Evolutionary conservation across 2,329 filamentous ascomycete species (phyloP), one percentile per base, ranked within the genome.

Genomic region (Trichoderma sp.): DNA sequence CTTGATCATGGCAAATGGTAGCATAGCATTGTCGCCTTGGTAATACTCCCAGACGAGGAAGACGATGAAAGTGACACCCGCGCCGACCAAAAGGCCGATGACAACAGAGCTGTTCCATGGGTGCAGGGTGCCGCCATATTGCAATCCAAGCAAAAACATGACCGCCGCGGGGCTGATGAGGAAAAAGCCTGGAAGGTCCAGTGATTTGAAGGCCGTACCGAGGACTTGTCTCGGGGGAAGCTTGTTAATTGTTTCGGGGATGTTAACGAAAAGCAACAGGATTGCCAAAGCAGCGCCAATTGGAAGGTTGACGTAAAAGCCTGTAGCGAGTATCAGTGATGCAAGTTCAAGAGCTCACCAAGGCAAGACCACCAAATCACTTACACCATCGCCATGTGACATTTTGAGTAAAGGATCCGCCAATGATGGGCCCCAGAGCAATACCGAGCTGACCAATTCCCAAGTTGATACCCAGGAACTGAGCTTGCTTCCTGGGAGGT

Each of bases 11-110:
- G 83, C 82, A 4, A 81, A 82, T 9, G 86, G 85, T 12, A 87
- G 77, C 1, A 84, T 87, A 4, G 84, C 85, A 12, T 79, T 77
- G 6, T 86, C 83, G 27, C 79, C 77, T 18, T 81, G 79, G 75
- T 77, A 80, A 75, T 81, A 74, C 78, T 86, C 83, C 76, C 85
- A 87, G 63, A 87, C 78, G 12, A 87, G 83, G 6, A 83, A 76
- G 1, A 77, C 69, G 72, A 80, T 64, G 64, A 81, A 77, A 2
- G 80, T 53, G 9, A 77, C 18, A 12, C 12, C 45, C 11, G 29
- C 45, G n/a, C 67, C 67, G 12, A 62, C 50, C 24, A 56, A 35
- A 18, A 71, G 67, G 14, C 53, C 53, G n/a, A 71, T 62, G 29
- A 64, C 62, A 64, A 64, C 18, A 16, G 31, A 21, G 33, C 62